Percentiles rank a stretch among this genome's conserved stretches.
Conservation (phyloP, 805 yeast genomes). For the Ogataea haglerorum region DNA sequence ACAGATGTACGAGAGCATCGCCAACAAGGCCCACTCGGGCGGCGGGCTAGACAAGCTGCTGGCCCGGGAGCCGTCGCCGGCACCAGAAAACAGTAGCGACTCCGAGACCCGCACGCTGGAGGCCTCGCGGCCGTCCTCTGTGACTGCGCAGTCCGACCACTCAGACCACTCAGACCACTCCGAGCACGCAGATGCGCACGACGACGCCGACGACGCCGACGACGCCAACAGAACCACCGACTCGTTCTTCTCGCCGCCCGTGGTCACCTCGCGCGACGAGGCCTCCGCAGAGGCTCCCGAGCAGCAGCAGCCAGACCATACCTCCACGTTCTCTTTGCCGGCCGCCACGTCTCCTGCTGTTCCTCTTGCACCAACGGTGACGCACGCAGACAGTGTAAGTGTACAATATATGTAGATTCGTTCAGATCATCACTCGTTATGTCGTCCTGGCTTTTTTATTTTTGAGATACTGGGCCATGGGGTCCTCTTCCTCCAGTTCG, state of each 20-base stretch:
- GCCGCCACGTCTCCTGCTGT: slow-evolving; percentile 14
- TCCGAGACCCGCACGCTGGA: background rate
- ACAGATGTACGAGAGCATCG: slow-evolving; percentile 76
- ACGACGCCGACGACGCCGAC: background rate
- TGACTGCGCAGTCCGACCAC: background rate
- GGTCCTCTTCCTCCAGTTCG: slow-evolving; percentile 29
- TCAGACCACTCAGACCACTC: background rate
- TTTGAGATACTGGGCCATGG: slow-evolving; percentile 33
- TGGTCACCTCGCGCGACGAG: slow-evolving; percentile 14
- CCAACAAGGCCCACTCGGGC: slow-evolving; percentile 82
- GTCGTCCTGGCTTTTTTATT: slow-evolving; percentile 6
- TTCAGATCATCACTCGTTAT: slow-evolving; percentile 1
- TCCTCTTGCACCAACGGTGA: slow-evolving; percentile 1
- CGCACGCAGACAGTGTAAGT: slow-evolving; percentile 2
- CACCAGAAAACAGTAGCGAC: slow-evolving; percentile 5
- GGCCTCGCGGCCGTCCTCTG: background rate
- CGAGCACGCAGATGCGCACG: background rate
- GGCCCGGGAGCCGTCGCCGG: slow-evolving; percentile 10
- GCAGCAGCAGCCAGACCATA: slow-evolving; percentile 7
- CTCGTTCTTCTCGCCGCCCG: slow-evolving; percentile 22
- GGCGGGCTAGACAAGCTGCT: slow-evolving; percentile 69
- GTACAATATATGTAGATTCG: slow-evolving; percentile 3
- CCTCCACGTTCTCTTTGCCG: slow-evolving; percentile 24
- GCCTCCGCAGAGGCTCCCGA: slow-evolving; percentile 1
- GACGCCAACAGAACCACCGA: slow-evolving; percentile 17